Percentiles rank a stretch among this genome's conserved stretches.
Conservation (phyloP, 371 early-diverging fungal genomes). For the Apophysomyces trapeziformis region DNA sequence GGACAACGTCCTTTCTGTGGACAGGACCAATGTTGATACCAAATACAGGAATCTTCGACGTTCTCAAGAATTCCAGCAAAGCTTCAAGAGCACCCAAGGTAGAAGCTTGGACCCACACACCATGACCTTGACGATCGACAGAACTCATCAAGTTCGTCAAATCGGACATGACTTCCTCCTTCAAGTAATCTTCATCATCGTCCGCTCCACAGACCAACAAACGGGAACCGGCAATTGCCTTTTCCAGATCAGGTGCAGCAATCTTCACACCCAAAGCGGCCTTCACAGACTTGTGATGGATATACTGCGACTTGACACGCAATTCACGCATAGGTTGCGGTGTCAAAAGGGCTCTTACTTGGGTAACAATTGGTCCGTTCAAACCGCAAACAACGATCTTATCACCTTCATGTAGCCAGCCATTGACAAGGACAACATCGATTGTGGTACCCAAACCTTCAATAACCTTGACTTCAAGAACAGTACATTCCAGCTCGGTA, state of each 20-base stretch:
- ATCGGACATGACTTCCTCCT: slow-evolving; percentile 94
- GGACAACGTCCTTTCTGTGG: slow-evolving; percentile 98
- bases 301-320: slow-evolving; percentile 96
- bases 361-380: slow-evolving; percentile 97
- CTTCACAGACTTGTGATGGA: slow-evolving; percentile 97
- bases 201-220: slow-evolving; percentile 93
- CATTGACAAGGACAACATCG: slow-evolving; percentile 99
- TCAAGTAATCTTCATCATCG: slow-evolving; percentile 96
- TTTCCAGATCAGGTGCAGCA: slow-evolving; percentile 95
- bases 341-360: slow-evolving; percentile 94
- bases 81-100: slow-evolving; percentile 99
- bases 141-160: slow-evolving; percentile 76
- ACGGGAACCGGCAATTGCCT: slow-evolving; percentile 99
- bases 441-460: slow-evolving; percentile 99
- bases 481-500: slow-evolving; percentile 97
- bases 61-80: slow-evolving; percentile 93
- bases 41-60: slow-evolving; percentile 95
- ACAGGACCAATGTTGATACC: slow-evolving; percentile 99
- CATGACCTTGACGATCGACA: slow-evolving; percentile 88
- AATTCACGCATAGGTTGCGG: slow-evolving; percentile 99
- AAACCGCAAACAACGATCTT: slow-evolving; percentile 97
- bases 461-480: slow-evolving; percentile 99
- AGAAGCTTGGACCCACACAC: slow-evolving; percentile 99
- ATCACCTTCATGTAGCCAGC: slow-evolving; percentile 97
- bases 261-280: slow-evolving; percentile 99